Percentiles rank a stretch among this genome's conserved stretches.
phyloP scores from a whole-genome alignment of 2,329 filamentous ascomycete species.

The Beauveria sp. region DNA sequence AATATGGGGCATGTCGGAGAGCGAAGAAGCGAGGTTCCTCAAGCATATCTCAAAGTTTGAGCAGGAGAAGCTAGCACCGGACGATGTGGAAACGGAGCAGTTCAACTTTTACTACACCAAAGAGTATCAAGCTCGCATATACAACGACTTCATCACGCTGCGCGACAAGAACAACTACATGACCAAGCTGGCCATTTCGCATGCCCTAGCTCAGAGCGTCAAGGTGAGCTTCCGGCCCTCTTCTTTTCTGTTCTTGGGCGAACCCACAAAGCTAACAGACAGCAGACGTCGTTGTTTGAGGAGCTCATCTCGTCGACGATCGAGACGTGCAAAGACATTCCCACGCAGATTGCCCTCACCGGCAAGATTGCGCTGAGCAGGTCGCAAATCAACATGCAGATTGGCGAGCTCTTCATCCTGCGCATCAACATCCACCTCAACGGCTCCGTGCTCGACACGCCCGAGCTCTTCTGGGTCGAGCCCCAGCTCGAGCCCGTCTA shows the following conservation, averaged over 20 bases:
- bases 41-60: constrained; percentile 95
- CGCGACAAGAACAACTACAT: constrained; percentile 95
- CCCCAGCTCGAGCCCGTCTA: constrained; percentile 95
- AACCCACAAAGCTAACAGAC: background rate
- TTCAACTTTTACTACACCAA: constrained; percentile 99
- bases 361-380: constrained; percentile 86
- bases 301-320: constrained; percentile 92
- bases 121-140: constrained; percentile 96
- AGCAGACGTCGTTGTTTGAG: constrained; percentile 84
- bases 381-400: constrained; percentile 97
- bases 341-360: constrained; percentile 83
- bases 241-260: background rate
- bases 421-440: constrained; percentile 98
- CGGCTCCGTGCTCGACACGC: constrained; percentile 90
- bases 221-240: constrained; percentile 48
- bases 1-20: constrained; percentile 94
- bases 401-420: constrained; percentile 94
- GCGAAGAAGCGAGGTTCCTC: constrained; percentile 82
- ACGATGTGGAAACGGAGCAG: constrained; percentile 90
- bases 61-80: constrained; percentile 75
- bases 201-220: constrained; percentile 90
- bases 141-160: constrained; percentile 97
- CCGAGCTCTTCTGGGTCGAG: constrained; percentile 97
- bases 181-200: constrained; percentile 94
- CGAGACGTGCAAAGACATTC: constrained; percentile 85